Base-by-base conservation (phyloP, 192 early-diverging fungal genomes). In the Gryganskiella cystojenkinii region DNA sequence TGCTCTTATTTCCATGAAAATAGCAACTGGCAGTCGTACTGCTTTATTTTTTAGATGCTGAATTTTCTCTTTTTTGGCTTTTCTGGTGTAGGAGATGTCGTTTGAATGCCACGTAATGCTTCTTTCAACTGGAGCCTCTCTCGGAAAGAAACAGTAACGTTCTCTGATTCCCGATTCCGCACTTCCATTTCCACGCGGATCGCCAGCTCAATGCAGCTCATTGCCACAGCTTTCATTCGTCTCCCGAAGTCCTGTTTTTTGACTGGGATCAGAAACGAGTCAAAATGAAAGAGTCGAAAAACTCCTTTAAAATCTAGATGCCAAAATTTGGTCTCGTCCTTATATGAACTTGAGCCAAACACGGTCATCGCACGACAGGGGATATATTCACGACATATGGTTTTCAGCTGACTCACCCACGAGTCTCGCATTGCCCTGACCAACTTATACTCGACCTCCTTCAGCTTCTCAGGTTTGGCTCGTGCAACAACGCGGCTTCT, bases 321-420 rank as follows among this genome's bases (percentile, higher is more conserved):
- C 61, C 61, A 62, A 33, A 62, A 37, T 46, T 62, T 62, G 46
- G 61, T 51, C 35, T 62, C 61, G 31, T 40, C 47, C 8, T 62
- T 62, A 46, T 34, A 62, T 47, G 46, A 35, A 46, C 61, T 51
- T 9, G 61, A 47, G 19, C 61, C 47, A 35, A 51, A 60, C 15
- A 62, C 61, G 50, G 61, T 33, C 45, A 62, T 49, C 47, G 45
- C 33, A 13, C 33, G 25, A 22, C 25, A 43, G 14, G 56, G n/a
- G n/a, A n/a, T n/a, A n/a, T n/a, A n/a, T n/a, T n/a, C n/a, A n/a
- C n/a, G n/a, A n/a, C n/a, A n/a, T n/a, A n/a, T n/a, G n/a, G 58
- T 43, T 27, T 15, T 42, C 13, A 57, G 35, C 42, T 42, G 56
- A 42, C 56, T 57, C 4, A 57, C 33, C 35, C 30, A 57, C 3